Base-by-base conservation (phyloP, 2,329 filamentous ascomycete species). In the Microsporum ferrugineum region DNA sequence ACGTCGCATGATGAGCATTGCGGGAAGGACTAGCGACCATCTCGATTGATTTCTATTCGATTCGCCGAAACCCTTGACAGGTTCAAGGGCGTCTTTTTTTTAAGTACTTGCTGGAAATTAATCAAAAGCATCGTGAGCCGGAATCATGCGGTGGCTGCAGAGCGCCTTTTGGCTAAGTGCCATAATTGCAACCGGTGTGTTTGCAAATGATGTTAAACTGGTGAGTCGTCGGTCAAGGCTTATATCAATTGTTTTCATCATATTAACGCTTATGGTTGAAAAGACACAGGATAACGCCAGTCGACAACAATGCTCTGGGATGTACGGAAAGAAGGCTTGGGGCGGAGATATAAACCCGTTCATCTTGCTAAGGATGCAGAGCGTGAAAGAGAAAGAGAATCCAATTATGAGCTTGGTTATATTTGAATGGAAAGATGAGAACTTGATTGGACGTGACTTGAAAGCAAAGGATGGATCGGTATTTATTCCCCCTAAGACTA, bases 291-390 rank as follows among this genome's bases (percentile, higher is more conserved):
- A 85, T 60, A 84, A 88, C 58, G 82, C 86, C 39, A 88, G 92
- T 70, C 81, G 85, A 70, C 88, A 96, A 77, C 84, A 87, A 83
- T 96, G 92, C 78, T 78, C 80, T 79, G 90, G 92, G 77, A 96
- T 97, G 91, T 97, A 96, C 79, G 91, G 88, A 77, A 86, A 84
- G 71, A 88, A 85, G 70, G 82, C 87, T 58, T 97, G 92, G 92
- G 90, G 90, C 68, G 92, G 92, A 62, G 83, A 84, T 39, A 83
- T 90, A 63, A 89, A 96, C 68, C 92, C 92, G 23, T 95, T 90
- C 77, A 96, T 97, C 72, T 81, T 88, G 67, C 82, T 90, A 72
- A 90, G 89, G 71, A 95, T 96, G 70, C 76, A 87, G 45, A 81
- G 83, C 65, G 74, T 78, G 74, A 81, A 76, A 70, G 79, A 76